Conservation (phyloP, 169 alveolate species). For the Theileria parva region DNA sequence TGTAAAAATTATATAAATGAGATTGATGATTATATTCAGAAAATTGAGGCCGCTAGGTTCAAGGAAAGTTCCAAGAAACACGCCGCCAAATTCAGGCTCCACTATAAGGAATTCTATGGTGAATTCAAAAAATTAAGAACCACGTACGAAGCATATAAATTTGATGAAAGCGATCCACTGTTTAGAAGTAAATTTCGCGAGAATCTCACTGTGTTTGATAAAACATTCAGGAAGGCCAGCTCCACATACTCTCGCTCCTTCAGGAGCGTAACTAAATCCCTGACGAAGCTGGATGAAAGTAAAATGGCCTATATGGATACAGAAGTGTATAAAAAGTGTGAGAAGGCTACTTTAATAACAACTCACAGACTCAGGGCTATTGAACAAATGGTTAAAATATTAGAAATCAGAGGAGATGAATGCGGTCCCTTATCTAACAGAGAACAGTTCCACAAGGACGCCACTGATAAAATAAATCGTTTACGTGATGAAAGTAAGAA, state of each 20-base stretch:
- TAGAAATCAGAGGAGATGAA: conserved; percentile 21
- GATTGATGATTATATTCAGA: background rate
- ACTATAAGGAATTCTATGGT: background rate
- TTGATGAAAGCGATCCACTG: background rate
- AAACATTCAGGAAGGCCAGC: conserved; percentile 41
- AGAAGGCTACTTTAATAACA: background rate
- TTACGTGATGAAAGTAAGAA: background rate
- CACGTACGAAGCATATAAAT: background rate
- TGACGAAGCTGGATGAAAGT: conserved; percentile 43
- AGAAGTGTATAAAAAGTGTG: conserved; percentile 9
- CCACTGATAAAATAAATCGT: background rate
- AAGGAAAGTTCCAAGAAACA: conserved; percentile 19
- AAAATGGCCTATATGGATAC: conserved; percentile 14
- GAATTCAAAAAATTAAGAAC: background rate
- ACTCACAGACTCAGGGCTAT: conserved; percentile 1
- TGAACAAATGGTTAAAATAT: conserved; percentile 3
- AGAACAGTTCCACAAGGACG: conserved; percentile 6
- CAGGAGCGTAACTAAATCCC: conserved; percentile 36
- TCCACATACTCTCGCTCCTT: conserved; percentile 45
- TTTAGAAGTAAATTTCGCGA: background rate
- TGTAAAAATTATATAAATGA: background rate
- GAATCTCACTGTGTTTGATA: conserved; percentile 13
- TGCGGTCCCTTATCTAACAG: conserved; percentile 12
- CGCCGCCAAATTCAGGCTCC: background rate
- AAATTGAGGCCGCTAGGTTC: conserved; percentile 1